phyloP scores from a whole-genome alignment of 768 basidiomycete genomes.

The Termitomyces bulborhizus region DNA sequence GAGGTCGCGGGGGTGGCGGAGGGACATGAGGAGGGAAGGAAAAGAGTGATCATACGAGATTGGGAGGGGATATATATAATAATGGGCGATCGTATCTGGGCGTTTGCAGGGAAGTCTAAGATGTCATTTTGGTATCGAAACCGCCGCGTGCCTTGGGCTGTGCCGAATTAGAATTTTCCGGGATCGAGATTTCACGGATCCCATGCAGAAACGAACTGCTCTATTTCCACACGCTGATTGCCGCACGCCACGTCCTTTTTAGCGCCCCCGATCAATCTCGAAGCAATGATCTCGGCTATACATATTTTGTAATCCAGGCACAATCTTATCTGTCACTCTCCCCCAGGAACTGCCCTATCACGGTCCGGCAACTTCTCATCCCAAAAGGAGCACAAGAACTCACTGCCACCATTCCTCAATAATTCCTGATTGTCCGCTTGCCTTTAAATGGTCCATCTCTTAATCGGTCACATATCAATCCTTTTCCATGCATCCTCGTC shows the following conservation, averaged over 20 bases:
- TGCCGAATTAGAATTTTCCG: slow-evolving; percentile 38
- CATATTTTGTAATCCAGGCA: slow-evolving; percentile 11
- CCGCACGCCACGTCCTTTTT: background rate
- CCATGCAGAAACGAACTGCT: slow-evolving; percentile 9
- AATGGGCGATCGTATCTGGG: slow-evolving; percentile 35
- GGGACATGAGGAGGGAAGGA: slow-evolving; percentile 50
- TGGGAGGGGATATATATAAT: slow-evolving; percentile 53
- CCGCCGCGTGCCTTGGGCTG: slow-evolving; percentile 51
- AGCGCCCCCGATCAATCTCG: slow-evolving; percentile 27
- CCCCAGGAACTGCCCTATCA: background rate
- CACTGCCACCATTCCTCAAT: slow-evolving; percentile 27
- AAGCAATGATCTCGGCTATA: slow-evolving; percentile 14
- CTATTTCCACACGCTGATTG: background rate
- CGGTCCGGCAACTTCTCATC: slow-evolving; percentile 7
- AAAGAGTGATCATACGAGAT: slow-evolving; percentile 34
- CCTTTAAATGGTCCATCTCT: no score
- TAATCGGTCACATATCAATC: slow-evolving; percentile 6
- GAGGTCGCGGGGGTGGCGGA: slow-evolving; percentile 54
- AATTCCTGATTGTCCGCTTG: no score
- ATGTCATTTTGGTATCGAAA: slow-evolving; percentile 22
- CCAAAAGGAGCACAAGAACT: slow-evolving; percentile 14
- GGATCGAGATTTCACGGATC: slow-evolving; percentile 18
- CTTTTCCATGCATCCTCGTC: slow-evolving; percentile 3
- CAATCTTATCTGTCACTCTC: background rate
- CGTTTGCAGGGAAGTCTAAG: slow-evolving; percentile 28